Conservation (phyloP, 345 rosid species). For the Camelina hispida region DNA sequence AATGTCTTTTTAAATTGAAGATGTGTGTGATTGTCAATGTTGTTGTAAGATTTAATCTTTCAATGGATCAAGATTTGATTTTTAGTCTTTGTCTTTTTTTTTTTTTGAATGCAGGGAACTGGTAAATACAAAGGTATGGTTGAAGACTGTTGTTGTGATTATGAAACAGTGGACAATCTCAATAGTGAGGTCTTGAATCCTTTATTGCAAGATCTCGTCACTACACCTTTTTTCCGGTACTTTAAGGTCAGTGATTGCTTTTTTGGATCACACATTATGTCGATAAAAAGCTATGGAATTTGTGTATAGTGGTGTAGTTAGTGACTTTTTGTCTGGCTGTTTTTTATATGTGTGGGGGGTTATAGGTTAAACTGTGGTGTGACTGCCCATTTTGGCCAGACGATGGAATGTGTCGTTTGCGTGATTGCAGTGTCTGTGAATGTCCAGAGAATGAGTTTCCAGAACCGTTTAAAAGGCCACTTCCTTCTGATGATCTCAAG, state of each 20-base stretch:
- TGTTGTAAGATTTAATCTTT: conserved; percentile 18
- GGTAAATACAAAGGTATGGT: conserved; percentile 70
- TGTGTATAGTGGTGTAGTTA: not conserved
- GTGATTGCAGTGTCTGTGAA: conserved; percentile 98
- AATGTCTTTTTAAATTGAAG: not conserved
- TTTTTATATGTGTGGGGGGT: conserved; percentile 7
- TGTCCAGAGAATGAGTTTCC: conserved; percentile 97
- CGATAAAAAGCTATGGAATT: not conserved
- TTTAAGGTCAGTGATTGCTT: conserved; percentile 68
- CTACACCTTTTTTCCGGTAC: conserved; percentile 85
- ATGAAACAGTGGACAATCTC: conserved; percentile 80
- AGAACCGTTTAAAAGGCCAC: conserved; percentile 68
- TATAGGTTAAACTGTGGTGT: conserved; percentile 91
- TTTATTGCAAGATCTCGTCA: conserved; percentile 77
- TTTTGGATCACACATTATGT: not conserved
- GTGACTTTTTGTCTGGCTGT: conserved; percentile 3
- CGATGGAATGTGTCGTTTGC: conserved; percentile 93
- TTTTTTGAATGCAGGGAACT: conserved; percentile 44
- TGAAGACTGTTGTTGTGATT: conserved; percentile 95
- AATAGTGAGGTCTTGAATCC: conserved; percentile 83
- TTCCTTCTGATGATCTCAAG: conserved; percentile 62
- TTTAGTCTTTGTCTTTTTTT: not conserved
- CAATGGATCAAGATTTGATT: conserved; percentile 4
- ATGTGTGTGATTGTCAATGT: conserved; percentile 5
- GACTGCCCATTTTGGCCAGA: conserved; percentile 98